A percentile compares a stretch with the other conserved stretches of the same genome.
Conservation (phyloP, 129 eudicot species). For the Helianthus annuus region HanXRQr2.0-SUNRISE NC_035441.2:128927279-128927778, state of each 20-base stretch:
- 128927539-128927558: not conserved
- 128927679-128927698: too few species aligned
- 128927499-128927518: not conserved
- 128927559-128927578: too few species aligned
- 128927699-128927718: too few species aligned
- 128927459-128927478: not conserved
- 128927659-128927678: too few species aligned
- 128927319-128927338: not conserved
- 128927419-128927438: not conserved
- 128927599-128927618: too few species aligned
- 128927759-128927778: too few species aligned
- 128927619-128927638: too few species aligned
- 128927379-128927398: not conserved
- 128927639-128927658: too few species aligned
- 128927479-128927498: not conserved
- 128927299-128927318: not conserved
- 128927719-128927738: too few species aligned
- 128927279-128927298: not conserved
- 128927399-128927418: not conserved
- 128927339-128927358: constrained; percentile 6
- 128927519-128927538: not conserved
- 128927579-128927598: too few species aligned
- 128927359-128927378: not conserved
- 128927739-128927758: too few species aligned
- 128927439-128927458: constrained; percentile 3